Percentiles rank a stretch among this genome's conserved stretches.
Evolutionary conservation across 257 asterid species (phyloP).

Genomic region (Nicotiana tomentosiformis): DNA sequence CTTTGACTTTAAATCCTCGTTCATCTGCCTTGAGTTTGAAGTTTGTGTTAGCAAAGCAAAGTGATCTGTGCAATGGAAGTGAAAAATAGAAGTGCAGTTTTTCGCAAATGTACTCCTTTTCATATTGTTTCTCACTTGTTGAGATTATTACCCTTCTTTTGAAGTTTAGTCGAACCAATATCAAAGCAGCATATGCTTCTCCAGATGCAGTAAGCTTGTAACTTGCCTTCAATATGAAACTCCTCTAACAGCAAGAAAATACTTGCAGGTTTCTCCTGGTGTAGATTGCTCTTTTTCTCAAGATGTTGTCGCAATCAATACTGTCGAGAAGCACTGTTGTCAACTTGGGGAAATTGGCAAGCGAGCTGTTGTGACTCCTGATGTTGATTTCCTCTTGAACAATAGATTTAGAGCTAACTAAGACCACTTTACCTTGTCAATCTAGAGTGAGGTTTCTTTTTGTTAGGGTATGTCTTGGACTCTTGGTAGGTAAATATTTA

Average conservation of each 20-base stretch:
- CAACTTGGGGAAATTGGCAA: slow-evolving; percentile 35
- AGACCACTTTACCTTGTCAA: neutral
- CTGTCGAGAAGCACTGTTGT: slow-evolving; percentile 27
- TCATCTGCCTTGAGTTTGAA: neutral
- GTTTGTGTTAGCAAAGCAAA: neutral
- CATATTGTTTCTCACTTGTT: neutral
- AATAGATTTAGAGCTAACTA: neutral
- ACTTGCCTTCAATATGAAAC: neutral
- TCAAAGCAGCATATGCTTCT: neutral
- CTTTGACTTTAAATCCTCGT: neutral
- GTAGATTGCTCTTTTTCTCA: slow-evolving; percentile 27
- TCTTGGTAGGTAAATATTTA: neutral
- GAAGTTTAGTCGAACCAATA: no score
- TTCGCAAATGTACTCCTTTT: neutral
- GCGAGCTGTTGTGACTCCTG: slow-evolving; percentile 49
- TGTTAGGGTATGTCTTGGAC: neutral
- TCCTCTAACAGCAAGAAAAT: slow-evolving; percentile 4
- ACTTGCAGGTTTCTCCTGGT: slow-evolving; percentile 65
- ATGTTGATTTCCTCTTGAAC: slow-evolving; percentile 36
- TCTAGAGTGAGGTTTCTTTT: neutral
- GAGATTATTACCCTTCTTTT: neutral
- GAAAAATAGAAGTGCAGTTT: neutral
- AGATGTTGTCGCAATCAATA: slow-evolving; percentile 41
- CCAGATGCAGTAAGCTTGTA: neutral
- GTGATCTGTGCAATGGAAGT: neutral